phyloP scores from a whole-genome alignment of 208 protist genomes.

The Balamuthia mandrillaris region DNA sequence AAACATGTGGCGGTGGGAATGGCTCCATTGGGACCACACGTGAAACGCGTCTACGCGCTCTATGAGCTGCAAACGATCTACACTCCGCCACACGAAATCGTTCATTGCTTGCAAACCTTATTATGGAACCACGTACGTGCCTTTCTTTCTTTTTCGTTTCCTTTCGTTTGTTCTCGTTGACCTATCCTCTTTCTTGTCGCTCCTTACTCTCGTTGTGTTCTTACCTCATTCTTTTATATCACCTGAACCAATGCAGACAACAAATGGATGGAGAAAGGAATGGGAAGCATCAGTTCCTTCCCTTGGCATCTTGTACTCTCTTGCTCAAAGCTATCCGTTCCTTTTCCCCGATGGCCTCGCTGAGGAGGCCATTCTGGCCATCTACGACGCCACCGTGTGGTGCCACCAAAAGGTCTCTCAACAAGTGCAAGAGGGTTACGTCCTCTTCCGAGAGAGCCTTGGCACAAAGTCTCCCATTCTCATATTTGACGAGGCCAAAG shows the following conservation, averaged over 20 bases:
- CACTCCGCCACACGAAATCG: neutral
- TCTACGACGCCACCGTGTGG: neutral
- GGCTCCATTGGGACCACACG: neutral
- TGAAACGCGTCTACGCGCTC: neutral
- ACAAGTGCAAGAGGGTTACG: neutral
- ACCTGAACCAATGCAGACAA: neutral
- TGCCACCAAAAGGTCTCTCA: neutral
- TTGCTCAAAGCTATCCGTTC: neutral
- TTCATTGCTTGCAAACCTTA: slow-evolving; percentile 10
- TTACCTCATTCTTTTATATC: neutral
- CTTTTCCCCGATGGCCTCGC: neutral
- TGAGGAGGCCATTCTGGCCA: neutral
- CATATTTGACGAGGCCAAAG: neutral
- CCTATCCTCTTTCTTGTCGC: neutral
- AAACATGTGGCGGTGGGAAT: too few relatives aligned
- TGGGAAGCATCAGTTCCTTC: slow-evolving; percentile 7
- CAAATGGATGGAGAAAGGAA: neutral
- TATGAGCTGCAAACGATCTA: slow-evolving; percentile 33
- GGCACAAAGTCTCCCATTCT: neutral
- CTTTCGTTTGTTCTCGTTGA: neutral
- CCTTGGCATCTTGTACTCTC: neutral
- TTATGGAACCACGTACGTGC: too few relatives aligned
- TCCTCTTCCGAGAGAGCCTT: too few relatives aligned
- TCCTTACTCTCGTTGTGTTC: neutral
- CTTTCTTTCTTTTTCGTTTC: neutral